Conservation (phyloP, 371 early-diverging fungal genomes). For the Mucor plumbeus region DNA sequence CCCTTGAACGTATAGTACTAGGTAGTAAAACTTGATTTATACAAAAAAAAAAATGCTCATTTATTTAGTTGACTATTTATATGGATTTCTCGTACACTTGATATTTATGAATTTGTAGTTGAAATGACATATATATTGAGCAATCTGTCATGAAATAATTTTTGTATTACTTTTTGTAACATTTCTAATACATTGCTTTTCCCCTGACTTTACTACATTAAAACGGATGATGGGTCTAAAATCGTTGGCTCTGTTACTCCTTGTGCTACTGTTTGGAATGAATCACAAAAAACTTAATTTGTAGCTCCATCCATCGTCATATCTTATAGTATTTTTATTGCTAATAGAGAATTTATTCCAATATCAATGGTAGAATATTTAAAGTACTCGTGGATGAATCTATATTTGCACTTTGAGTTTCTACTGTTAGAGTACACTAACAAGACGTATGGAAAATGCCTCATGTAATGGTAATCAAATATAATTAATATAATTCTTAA, state of each 20-base stretch:
- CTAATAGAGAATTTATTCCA: too few relatives aligned
- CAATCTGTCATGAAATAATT: not conserved
- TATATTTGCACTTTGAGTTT: too few relatives aligned
- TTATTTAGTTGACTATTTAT: not conserved
- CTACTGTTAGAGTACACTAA: too few relatives aligned
- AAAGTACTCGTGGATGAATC: too few relatives aligned
- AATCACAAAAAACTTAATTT: not conserved
- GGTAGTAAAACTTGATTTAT: not conserved
- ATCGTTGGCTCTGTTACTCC: not conserved
- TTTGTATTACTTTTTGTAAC: not conserved
- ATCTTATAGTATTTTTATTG: too few relatives aligned
- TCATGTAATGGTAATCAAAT: too few relatives aligned
- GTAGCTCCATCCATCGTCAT: too few relatives aligned
- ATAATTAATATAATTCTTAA: too few relatives aligned
- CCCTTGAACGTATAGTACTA: not conserved
- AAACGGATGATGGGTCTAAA: not conserved
- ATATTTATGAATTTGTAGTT: not conserved
- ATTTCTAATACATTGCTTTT: not conserved
- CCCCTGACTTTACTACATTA: slow-evolving; percentile 6
- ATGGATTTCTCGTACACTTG: not conserved
- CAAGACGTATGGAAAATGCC: too few relatives aligned
- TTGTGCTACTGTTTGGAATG: slow-evolving; percentile 8
- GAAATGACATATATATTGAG: not conserved
- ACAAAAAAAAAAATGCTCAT: not conserved
- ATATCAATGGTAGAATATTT: too few relatives aligned